These are phyloP conservation scores for Speleostelium caveatum DNA, from an alignment of 78 protist species.

Conservation along the genomic window DNA sequence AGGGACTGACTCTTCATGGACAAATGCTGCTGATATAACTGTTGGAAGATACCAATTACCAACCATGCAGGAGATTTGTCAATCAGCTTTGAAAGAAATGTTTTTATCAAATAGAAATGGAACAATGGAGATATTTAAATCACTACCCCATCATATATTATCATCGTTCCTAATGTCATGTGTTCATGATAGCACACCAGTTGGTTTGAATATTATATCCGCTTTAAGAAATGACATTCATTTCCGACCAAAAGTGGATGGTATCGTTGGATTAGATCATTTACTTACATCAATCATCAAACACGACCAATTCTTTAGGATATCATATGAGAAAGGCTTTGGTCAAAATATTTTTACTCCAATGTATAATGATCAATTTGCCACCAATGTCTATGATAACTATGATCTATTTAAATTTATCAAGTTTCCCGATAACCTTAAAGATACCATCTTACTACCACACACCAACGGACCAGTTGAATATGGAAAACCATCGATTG, in stretches of 20 bases:
- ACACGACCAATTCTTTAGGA: slow-evolving; percentile 12
- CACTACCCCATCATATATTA: neutral
- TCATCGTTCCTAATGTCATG: slow-evolving; percentile 2
- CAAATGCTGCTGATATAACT: neutral
- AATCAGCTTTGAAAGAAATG: slow-evolving; percentile 25
- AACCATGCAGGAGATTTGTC: slow-evolving; percentile 5
- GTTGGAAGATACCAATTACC: slow-evolving; percentile 1
- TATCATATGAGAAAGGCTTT: neutral
- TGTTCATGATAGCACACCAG: slow-evolving; percentile 18
- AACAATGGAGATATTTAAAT: neutral
- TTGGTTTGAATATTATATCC: slow-evolving; percentile 25
- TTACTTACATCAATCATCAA: neutral
- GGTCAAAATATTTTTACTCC: neutral
- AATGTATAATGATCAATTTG: neutral
- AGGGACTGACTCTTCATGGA: neutral
- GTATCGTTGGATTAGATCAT: neutral
- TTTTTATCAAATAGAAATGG: slow-evolving; percentile 3
- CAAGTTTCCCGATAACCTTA: neutral
- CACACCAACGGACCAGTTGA: neutral
- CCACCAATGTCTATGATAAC: slow-evolving; percentile 35
- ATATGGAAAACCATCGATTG: neutral
- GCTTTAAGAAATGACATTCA: neutral
- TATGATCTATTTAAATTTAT: neutral
- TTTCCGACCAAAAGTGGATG: neutral
- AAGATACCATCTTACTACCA: neutral